These are phyloP conservation scores for Aegle marmelos DNA, from an alignment of 345 rosid species.

Conservation along the genomic window DNA sequence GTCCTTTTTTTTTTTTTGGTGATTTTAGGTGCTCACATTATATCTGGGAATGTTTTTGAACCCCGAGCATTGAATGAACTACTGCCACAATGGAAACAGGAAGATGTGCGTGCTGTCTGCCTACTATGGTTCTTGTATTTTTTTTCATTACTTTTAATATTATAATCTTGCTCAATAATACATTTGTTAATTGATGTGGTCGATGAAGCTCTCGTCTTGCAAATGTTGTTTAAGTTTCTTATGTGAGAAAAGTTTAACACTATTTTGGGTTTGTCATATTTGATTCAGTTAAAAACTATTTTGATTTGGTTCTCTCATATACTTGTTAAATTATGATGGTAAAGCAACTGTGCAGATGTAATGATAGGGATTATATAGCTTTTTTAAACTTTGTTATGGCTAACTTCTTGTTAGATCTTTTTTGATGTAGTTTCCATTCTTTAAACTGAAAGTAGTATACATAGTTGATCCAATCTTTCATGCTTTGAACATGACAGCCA, in stretches of 20 bases:
- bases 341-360: not conserved
- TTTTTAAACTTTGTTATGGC: not conserved
- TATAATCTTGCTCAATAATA: not conserved
- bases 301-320: not conserved
- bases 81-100: slow-evolving; percentile 88
- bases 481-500: not conserved
- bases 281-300: not conserved
- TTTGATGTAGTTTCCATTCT: not conserved
- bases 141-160: not conserved
- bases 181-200: not conserved
- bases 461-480: not conserved
- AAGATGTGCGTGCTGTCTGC: slow-evolving; percentile 44
- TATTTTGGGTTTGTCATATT: not conserved
- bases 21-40: slow-evolving; percentile 72
- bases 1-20: slow-evolving; percentile 6
- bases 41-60: slow-evolving; percentile 90
- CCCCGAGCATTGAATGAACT: slow-evolving; percentile 87
- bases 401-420: not conserved
- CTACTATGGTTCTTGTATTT: not conserved
- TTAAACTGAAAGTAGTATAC: not conserved
- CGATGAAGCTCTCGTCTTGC: not conserved
- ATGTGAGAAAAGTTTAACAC: not conserved
- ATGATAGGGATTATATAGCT: not conserved
- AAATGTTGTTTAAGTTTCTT: not conserved
- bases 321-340: not conserved